Percentiles rank a stretch among this genome's conserved stretches.
Evolutionary conservation across 352 stramenopile genomes (phyloP).

Genomic region (Globisporangium radiosum): DNA sequence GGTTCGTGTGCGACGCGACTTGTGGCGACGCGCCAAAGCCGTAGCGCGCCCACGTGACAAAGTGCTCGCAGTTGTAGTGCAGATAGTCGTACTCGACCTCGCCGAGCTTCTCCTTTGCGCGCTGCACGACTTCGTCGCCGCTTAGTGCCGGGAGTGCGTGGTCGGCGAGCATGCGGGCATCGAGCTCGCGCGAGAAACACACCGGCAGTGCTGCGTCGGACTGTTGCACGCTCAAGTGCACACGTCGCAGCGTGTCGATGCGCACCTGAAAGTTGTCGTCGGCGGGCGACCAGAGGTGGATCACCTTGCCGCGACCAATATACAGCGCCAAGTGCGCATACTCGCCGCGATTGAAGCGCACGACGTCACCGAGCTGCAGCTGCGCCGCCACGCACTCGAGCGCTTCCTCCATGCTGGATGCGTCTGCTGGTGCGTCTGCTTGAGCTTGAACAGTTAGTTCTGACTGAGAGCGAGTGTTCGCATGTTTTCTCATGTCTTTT

Average conservation of each 20-base stretch:
- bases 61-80: slow-evolving; percentile 69
- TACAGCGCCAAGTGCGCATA: slow-evolving; percentile 64
- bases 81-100: slow-evolving; percentile 49
- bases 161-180: slow-evolving; percentile 37
- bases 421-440: too few relatives aligned
- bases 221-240: slow-evolving; percentile 13
- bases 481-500: too few relatives aligned
- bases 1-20: slow-evolving; percentile 41
- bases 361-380: slow-evolving; percentile 33
- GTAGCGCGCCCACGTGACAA: slow-evolving; percentile 71
- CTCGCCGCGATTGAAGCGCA: slow-evolving; percentile 57
- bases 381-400: slow-evolving; percentile 6
- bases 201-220: slow-evolving; percentile 14
- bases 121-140: slow-evolving; percentile 32
- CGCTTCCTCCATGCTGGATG: slow-evolving; percentile 2
- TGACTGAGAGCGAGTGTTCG: too few relatives aligned
- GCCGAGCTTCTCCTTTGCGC: slow-evolving; percentile 41
- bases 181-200: slow-evolving; percentile 36
- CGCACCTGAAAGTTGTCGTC: slow-evolving; percentile 44
- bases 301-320: slow-evolving; percentile 32
- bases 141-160: slow-evolving; percentile 36
- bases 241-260: slow-evolving; percentile 48
- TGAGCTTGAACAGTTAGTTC: too few relatives aligned
- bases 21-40: slow-evolving; percentile 49
- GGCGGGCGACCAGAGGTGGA: slow-evolving; percentile 57